A percentile compares a stretch with the other conserved stretches of the same genome.
Conservation (phyloP, 352 stramenopile genomes). For the Phytopythium helicoides region DNA sequence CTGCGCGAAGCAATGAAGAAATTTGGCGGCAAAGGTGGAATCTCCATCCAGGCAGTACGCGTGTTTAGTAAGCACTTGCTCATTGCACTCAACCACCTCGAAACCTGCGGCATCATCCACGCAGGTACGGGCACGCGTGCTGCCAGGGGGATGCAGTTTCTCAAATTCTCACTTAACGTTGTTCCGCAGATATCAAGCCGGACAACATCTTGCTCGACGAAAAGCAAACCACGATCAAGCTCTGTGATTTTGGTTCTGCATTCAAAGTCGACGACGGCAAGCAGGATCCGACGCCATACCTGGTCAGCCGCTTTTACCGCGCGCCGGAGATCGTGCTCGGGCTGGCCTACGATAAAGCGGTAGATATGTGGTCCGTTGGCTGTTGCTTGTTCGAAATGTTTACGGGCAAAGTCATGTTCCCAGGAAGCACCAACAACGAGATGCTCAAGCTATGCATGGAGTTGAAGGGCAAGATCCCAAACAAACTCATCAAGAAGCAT, state of each 20-base stretch:
- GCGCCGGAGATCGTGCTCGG: slow-evolving; percentile 94
- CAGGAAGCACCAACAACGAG: slow-evolving; percentile 97
- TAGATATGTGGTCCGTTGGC: slow-evolving; percentile 98
- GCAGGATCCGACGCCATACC: slow-evolving; percentile 96
- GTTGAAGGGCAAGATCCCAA: slow-evolving; percentile 88
- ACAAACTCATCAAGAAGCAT: slow-evolving; percentile 86
- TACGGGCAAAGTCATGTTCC: slow-evolving; percentile 97
- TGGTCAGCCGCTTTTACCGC: slow-evolving; percentile 99
- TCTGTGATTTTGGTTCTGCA: slow-evolving; percentile 98
- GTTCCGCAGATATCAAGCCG: slow-evolving; percentile 92
- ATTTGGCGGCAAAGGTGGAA: slow-evolving; percentile 80
- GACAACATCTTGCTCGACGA: slow-evolving; percentile 98
- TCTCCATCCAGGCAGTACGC: slow-evolving; percentile 83
- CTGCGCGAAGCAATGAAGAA: slow-evolving; percentile 92
- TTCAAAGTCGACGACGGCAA: slow-evolving; percentile 91
- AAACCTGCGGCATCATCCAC: slow-evolving; percentile 89
- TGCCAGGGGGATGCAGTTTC: slow-evolving; percentile 2
- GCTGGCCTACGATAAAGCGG: slow-evolving; percentile 91
- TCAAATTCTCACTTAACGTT: slow-evolving; percentile 2
- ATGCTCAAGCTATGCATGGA: slow-evolving; percentile 98
- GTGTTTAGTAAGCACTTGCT: slow-evolving; percentile 83
- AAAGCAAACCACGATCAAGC: slow-evolving; percentile 93
- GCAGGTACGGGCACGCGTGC: slow-evolving; percentile 48
- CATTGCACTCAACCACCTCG: slow-evolving; percentile 74
- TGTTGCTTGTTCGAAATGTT: slow-evolving; percentile 98